Evolutionary conservation across 148 eudicot species (phyloP).

Genomic region (Mesembryanthemum crystallinum): DNA sequence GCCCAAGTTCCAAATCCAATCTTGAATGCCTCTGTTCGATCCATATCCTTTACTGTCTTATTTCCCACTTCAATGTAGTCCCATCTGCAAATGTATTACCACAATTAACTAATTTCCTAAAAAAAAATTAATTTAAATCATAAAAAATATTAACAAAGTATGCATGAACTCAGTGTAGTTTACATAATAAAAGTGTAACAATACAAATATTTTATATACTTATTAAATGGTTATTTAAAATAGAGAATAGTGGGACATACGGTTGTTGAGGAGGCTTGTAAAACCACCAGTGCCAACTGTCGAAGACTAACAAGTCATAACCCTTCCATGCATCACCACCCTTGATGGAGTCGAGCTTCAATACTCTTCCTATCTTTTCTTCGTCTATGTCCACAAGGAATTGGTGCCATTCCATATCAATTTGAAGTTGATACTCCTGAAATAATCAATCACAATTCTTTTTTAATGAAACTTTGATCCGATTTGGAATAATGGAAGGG

Average conservation of each 20-base stretch:
- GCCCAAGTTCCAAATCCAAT: slow-evolving; percentile 58
- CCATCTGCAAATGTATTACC: slow-evolving; percentile 39
- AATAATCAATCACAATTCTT: background rate
- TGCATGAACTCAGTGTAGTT: too few relatives aligned
- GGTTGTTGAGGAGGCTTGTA: slow-evolving; percentile 52
- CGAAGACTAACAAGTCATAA: slow-evolving; percentile 52
- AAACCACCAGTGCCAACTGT: slow-evolving; percentile 79
- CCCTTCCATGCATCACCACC: slow-evolving; percentile 49
- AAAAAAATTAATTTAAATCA: too few relatives aligned
- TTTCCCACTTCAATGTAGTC: slow-evolving; percentile 47
- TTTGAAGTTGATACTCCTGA: slow-evolving; percentile 49
- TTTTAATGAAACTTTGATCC: too few relatives aligned
- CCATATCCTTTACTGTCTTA: slow-evolving; percentile 37
- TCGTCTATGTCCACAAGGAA: slow-evolving; percentile 52
- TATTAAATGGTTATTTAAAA: too few relatives aligned
- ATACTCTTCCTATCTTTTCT: slow-evolving; percentile 39
- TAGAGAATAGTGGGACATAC: slow-evolving; percentile 27
- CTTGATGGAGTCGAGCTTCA: slow-evolving; percentile 52
- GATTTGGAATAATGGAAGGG: too few relatives aligned
- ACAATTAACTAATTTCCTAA: too few relatives aligned
- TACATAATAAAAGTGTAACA: too few relatives aligned
- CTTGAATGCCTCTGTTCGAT: slow-evolving; percentile 45
- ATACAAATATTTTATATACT: too few relatives aligned
- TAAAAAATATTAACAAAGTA: too few relatives aligned
- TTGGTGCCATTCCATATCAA: slow-evolving; percentile 38